These are phyloP conservation scores for Limnomonas spitsbergensis DNA, from an alignment of 139 green algal species.

Conservation along the genomic window DNA sequence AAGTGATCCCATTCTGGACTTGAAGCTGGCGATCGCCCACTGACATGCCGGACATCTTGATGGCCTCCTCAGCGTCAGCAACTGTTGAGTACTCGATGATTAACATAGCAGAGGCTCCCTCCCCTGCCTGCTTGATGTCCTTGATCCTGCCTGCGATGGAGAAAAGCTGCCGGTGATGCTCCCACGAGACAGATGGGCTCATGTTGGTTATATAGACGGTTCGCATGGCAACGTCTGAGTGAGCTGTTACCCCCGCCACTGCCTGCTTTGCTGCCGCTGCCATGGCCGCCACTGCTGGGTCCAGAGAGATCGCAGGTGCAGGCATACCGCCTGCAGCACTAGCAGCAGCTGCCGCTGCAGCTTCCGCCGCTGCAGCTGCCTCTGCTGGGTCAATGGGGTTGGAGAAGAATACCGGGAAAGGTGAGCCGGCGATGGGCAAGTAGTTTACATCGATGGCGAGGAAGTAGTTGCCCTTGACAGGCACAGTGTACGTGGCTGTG, in stretches of 20 bases:
- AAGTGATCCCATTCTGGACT: slow-evolving; percentile 9
- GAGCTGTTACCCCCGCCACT: neutral
- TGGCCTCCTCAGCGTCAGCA: slow-evolving; percentile 8
- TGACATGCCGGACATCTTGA: slow-evolving; percentile 11
- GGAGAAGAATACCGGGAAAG: slow-evolving; percentile 88
- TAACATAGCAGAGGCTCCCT: neutral
- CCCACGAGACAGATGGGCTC: neutral
- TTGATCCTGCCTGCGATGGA: slow-evolving; percentile 16
- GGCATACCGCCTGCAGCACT: neutral
- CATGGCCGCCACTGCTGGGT: slow-evolving; percentile 3
- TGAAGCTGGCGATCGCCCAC: slow-evolving; percentile 2
- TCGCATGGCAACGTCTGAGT: neutral
- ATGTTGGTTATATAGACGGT: slow-evolving; percentile 13
- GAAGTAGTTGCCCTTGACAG: slow-evolving; percentile 73
- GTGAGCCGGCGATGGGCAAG: slow-evolving; percentile 69
- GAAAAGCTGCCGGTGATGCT: slow-evolving; percentile 9
- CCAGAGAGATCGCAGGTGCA: neutral
- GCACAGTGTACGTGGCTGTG: slow-evolving; percentile 71
- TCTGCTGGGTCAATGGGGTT: slow-evolving; percentile 39
- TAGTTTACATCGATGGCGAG: slow-evolving; percentile 74
- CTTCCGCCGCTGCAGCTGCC: slow-evolving; percentile 5
- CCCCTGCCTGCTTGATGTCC: slow-evolving; percentile 5
- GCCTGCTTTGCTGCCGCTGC: slow-evolving; percentile 13
- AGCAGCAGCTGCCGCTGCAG: neutral
- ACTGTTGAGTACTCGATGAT: slow-evolving; percentile 1